These are phyloP conservation scores for Groenewaldozyma tartarivorans DNA, from an alignment of 805 yeast genomes.

Conservation along the genomic window DNA sequence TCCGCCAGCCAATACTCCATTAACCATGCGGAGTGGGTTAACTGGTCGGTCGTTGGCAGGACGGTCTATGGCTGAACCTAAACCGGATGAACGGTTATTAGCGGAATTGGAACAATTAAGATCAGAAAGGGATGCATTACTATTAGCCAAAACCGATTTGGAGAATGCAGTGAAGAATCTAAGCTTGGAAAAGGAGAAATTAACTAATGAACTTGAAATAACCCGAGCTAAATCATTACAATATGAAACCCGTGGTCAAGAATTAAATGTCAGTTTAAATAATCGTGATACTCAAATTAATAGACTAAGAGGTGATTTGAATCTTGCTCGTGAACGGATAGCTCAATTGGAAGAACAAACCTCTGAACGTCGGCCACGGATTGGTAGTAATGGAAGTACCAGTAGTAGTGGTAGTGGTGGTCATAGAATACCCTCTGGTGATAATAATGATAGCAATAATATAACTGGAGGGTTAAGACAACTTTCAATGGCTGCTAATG, in stretches of 20 bases:
- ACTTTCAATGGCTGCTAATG: not conserved
- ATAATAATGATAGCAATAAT: not conserved
- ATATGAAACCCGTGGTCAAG: no score
- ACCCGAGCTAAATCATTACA: not conserved
- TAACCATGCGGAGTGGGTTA: not conserved
- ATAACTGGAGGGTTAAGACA: not conserved
- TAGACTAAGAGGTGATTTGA: no score
- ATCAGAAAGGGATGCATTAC: not conserved
- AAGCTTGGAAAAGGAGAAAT: no score
- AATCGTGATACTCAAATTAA: no score
- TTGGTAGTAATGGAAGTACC: constrained; percentile 6
- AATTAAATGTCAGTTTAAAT: no score
- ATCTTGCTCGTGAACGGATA: no score
- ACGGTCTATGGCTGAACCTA: constrained; percentile 23
- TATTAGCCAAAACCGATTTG: no score
- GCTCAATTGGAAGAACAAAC: not conserved
- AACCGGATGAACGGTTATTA: constrained; percentile 29
- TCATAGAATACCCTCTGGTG: not conserved
- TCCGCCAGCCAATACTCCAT: constrained; percentile 2
- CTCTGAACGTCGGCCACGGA: not conserved
- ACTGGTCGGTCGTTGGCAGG: no score
- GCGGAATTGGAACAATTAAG: constrained; percentile 25
- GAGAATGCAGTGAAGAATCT: no score
- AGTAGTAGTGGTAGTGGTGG: not conserved
- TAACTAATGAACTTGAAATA: not conserved